A percentile compares a stretch with the other conserved stretches of the same genome.
Conservation (phyloP, 2,329 filamentous ascomycete species). For the Fusarium sp. region DNA sequence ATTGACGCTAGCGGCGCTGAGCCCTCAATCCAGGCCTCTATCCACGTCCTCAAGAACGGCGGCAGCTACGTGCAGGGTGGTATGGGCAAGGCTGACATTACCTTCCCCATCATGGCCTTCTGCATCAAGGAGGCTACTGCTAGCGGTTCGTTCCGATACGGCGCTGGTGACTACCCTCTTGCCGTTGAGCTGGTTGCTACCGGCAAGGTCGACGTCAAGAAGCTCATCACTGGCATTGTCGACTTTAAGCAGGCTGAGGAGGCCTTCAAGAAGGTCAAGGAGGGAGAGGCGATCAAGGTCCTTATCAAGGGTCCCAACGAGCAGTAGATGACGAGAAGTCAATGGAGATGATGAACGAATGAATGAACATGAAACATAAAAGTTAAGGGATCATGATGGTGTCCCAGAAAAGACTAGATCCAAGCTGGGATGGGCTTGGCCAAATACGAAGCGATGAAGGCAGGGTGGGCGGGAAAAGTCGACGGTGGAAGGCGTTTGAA, state of each 20-base stretch:
- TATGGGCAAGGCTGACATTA: constrained; percentile 91
- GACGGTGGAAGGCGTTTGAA: constrained; percentile 32
- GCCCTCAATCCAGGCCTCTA: constrained; percentile 80
- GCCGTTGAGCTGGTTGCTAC: constrained; percentile 82
- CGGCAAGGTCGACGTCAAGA: constrained; percentile 85
- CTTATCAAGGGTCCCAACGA: constrained; percentile 77
- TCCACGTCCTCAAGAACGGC: constrained; percentile 79
- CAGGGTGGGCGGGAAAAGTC: constrained; percentile 3
- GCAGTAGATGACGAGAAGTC: constrained; percentile 55
- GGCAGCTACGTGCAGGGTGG: constrained; percentile 88
- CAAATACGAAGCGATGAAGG: constrained; percentile 10
- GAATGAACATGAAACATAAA: constrained; percentile 21
- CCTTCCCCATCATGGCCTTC: constrained; percentile 91
- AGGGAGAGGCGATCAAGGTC: constrained; percentile 82
- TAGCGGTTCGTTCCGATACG: constrained; percentile 92
- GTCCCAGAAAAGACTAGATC: background rate
- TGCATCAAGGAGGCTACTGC: constrained; percentile 91
- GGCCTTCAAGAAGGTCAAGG: constrained; percentile 89
- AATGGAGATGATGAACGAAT: constrained; percentile 23
- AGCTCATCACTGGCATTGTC: constrained; percentile 83
- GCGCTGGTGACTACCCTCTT: constrained; percentile 87
- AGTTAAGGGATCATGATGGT: background rate
- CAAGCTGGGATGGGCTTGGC: constrained; percentile 7
- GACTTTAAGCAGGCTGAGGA: constrained; percentile 86
- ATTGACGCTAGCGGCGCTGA: constrained; percentile 87